phyloP scores from a whole-genome alignment of 2,329 filamentous ascomycete genomes.

The Seiridium cupressi region DNA sequence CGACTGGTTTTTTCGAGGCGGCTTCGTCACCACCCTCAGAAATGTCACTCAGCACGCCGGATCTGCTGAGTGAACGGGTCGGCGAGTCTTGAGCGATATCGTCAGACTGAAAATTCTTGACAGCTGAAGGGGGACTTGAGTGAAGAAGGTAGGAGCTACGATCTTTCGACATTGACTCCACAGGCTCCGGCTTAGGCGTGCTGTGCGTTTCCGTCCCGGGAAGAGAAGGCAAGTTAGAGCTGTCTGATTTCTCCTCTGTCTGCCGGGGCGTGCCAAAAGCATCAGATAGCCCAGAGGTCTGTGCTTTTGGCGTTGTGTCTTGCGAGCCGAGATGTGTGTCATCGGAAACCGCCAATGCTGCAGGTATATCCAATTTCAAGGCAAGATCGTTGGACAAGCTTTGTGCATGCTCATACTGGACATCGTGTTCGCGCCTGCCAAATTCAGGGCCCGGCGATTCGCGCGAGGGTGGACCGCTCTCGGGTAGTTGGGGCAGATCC shows the following conservation, averaged over 20 bases:
- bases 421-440: constrained; percentile 25
- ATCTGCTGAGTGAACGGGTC: constrained; percentile 17
- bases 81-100: constrained; percentile 16
- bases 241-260: constrained; percentile 5
- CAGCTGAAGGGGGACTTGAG: constrained; percentile 33
- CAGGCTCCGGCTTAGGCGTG: constrained; percentile 29
- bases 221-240: constrained; percentile 13
- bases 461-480: constrained; percentile 10
- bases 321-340: not conserved
- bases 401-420: constrained; percentile 12
- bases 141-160: constrained; percentile 40
- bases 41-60: constrained; percentile 4
- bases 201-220: constrained; percentile 9
- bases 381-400: not conserved
- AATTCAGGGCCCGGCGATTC: constrained; percentile 31
- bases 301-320: constrained; percentile 11
- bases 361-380: constrained; percentile 16
- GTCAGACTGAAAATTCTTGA: constrained; percentile 21
- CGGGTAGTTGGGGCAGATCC: constrained; percentile 11
- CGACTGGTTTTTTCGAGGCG: not conserved
- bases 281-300: constrained; percentile 5
- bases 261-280: constrained; percentile 3
- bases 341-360: constrained; percentile 5
- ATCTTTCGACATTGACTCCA: constrained; percentile 40
- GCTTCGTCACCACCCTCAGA: not conserved